These are phyloP conservation scores for Calonectria henricotiae DNA, from an alignment of 2,329 filamentous ascomycete species.

Conservation along the genomic window DNA sequence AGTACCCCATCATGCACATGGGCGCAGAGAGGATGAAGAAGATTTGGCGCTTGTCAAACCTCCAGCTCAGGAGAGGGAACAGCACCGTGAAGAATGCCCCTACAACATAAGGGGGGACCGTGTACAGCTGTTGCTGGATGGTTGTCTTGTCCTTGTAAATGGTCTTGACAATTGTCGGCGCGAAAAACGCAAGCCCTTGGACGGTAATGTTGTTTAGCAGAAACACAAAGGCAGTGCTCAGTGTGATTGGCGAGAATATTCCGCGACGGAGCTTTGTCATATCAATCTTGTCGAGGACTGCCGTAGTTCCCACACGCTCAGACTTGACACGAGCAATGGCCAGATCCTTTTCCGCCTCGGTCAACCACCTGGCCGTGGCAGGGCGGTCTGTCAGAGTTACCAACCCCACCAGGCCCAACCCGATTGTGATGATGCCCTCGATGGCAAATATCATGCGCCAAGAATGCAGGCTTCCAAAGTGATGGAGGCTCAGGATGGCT, in stretches of 20 bases:
- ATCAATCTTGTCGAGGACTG: constrained; percentile 28
- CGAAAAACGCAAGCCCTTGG: constrained; percentile 80
- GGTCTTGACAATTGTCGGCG: constrained; percentile 78
- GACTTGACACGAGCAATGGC: constrained; percentile 32
- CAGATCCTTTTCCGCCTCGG: constrained; percentile 23
- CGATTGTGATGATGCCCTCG: constrained; percentile 69
- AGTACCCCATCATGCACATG: constrained; percentile 78
- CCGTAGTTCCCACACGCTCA: constrained; percentile 28
- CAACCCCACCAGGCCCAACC: constrained; percentile 16
- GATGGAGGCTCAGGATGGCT: constrained; percentile 72
- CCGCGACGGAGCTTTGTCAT: constrained; percentile 25
- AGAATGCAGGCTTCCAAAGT: constrained; percentile 67
- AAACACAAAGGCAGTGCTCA: constrained; percentile 28
- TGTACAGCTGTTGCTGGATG: constrained; percentile 78
- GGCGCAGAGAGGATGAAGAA: constrained; percentile 75
- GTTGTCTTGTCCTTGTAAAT: constrained; percentile 73
- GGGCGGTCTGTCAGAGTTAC: constrained; percentile 26
- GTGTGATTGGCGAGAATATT: constrained; percentile 22
- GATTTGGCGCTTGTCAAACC: constrained; percentile 71
- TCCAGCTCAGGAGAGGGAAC: constrained; percentile 75
- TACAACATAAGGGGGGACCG: constrained; percentile 79
- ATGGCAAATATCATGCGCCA: constrained; percentile 64
- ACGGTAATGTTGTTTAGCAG: constrained; percentile 68
- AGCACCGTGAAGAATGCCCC: constrained; percentile 78
- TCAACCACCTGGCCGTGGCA: constrained; percentile 28